These are phyloP conservation scores for Parmelia sp. DNA, from an alignment of 495 filamentous ascomycete genomes.

Conservation along the genomic window DNA sequence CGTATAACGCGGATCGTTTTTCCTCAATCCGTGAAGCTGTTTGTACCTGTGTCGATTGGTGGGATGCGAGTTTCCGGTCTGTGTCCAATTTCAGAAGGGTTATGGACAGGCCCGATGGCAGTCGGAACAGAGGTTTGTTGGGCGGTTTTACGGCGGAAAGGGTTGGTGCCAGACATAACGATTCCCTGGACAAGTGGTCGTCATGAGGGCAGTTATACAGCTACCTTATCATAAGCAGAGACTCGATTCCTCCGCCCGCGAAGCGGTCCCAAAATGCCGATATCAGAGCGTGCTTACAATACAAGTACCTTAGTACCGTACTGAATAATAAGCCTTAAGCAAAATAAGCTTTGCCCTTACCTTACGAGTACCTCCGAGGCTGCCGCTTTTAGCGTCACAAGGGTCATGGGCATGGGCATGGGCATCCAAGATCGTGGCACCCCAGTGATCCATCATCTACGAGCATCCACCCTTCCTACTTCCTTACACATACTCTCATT, in stretches of 20 bases:
- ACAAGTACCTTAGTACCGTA: no score
- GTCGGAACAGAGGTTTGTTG: not conserved
- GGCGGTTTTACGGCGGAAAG: constrained; percentile 43
- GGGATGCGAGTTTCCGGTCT: constrained; percentile 21
- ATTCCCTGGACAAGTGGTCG: constrained; percentile 13
- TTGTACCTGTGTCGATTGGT: constrained; percentile 25
- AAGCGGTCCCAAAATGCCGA: not conserved
- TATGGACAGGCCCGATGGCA: constrained; percentile 5
- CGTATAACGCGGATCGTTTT: not conserved
- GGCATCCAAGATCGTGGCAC: no score
- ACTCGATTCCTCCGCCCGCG: not conserved
- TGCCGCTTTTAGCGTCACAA: no score
- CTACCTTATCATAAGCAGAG: not conserved
- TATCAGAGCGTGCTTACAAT: not conserved
- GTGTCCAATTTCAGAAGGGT: constrained; percentile 2
- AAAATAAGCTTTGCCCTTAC: not conserved
- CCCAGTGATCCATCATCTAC: no score
- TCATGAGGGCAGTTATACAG: constrained; percentile 25
- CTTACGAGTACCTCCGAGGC: no score
- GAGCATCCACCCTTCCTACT: no score
- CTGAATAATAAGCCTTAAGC: not conserved
- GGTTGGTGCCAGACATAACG: constrained; percentile 53
- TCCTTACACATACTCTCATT: no score
- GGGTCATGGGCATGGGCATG: no score
- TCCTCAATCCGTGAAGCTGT: not conserved